Percentiles rank a stretch among this genome's conserved stretches.
Evolutionary conservation across 805 yeast species (phyloP).

Genomic region (Teunomyces cretensis): DNA sequence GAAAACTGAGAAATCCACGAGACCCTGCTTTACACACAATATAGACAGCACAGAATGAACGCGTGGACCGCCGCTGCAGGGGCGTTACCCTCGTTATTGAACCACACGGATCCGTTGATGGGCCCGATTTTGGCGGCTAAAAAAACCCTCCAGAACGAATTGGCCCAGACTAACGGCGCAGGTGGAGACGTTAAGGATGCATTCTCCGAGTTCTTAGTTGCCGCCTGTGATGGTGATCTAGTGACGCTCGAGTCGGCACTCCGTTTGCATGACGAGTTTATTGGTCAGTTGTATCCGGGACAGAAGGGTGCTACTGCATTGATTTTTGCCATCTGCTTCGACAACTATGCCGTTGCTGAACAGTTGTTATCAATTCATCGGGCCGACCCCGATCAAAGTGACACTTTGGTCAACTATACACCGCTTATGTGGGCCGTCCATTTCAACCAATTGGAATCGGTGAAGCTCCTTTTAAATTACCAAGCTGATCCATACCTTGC

Average conservation of each 20-base stretch:
- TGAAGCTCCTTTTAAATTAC: constrained; percentile 54
- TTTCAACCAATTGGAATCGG: constrained; percentile 54
- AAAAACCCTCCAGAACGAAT: constrained; percentile 16
- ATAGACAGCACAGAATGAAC: background rate
- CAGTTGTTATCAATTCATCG: constrained; percentile 38
- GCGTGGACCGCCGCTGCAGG: constrained; percentile 1
- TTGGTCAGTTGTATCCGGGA: constrained; percentile 19
- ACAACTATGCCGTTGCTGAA: constrained; percentile 49
- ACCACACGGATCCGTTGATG: constrained; percentile 27
- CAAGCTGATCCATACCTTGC: constrained; percentile 62
- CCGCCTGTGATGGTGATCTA: constrained; percentile 39
- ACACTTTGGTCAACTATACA: constrained; percentile 50
- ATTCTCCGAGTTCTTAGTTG: constrained; percentile 25
- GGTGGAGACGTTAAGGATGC: constrained; percentile 3
- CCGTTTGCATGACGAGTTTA: constrained; percentile 20
- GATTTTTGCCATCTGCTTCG: constrained; percentile 56
- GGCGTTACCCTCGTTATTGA: constrained; percentile 5
- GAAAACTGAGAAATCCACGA: background rate
- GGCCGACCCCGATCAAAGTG: constrained; percentile 52
- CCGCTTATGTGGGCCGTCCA: constrained; percentile 89
- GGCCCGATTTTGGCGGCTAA: constrained; percentile 26
- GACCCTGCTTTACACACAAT: background rate
- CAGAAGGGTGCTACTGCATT: constrained; percentile 34
- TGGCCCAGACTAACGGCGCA: background rate
- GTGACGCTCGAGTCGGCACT: constrained; percentile 30